phyloP scores from a whole-genome alignment of 2,329 filamentous ascomycete genomes.

The Blastomyces silverae region DNA sequence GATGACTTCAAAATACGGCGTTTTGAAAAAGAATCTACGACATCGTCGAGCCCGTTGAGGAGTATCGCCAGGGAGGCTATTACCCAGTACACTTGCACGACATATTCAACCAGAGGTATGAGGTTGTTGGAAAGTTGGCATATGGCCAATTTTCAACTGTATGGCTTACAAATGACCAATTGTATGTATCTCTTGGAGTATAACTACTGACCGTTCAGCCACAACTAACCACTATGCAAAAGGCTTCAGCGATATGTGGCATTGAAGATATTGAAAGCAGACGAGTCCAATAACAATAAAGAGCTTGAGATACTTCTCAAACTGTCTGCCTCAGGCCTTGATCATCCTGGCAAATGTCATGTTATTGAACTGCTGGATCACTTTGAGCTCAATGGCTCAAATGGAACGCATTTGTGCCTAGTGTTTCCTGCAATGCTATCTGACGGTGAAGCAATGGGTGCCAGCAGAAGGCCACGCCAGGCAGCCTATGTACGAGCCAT shows the following conservation, averaged over 20 bases:
- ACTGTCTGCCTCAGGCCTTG: conserved; percentile 15
- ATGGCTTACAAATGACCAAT: conserved; percentile 24
- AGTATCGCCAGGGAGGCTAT: conserved; percentile 27
- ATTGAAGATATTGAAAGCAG: conserved; percentile 27
- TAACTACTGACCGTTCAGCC: conserved; percentile 16
- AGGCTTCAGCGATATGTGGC: conserved; percentile 23
- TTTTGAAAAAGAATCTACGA: conserved; percentile 25
- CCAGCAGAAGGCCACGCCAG: conserved; percentile 18
- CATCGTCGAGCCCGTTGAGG: conserved; percentile 25
- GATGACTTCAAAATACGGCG: conserved; percentile 20
- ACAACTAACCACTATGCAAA: conserved; percentile 14
- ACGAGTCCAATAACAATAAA: conserved; percentile 21
- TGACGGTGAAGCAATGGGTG: conserved; percentile 23
- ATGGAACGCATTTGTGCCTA: conserved; percentile 25
- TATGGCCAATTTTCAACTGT: conserved; percentile 26
- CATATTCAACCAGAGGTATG: conserved; percentile 22
- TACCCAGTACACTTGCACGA: conserved; percentile 27
- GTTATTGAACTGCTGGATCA: conserved; percentile 24
- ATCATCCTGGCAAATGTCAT: conserved; percentile 22
- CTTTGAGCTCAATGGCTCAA: conserved; percentile 25
- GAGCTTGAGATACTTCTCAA: conserved; percentile 23
- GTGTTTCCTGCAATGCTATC: conserved; percentile 26
- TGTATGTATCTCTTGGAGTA: conserved; percentile 15
- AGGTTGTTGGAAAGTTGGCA: conserved; percentile 22
- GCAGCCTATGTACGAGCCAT: conserved; percentile 19